These are phyloP conservation scores for Volvox reticuliferus DNA, from an alignment of 139 green algal genomes.

Conservation along the genomic window DNA sequence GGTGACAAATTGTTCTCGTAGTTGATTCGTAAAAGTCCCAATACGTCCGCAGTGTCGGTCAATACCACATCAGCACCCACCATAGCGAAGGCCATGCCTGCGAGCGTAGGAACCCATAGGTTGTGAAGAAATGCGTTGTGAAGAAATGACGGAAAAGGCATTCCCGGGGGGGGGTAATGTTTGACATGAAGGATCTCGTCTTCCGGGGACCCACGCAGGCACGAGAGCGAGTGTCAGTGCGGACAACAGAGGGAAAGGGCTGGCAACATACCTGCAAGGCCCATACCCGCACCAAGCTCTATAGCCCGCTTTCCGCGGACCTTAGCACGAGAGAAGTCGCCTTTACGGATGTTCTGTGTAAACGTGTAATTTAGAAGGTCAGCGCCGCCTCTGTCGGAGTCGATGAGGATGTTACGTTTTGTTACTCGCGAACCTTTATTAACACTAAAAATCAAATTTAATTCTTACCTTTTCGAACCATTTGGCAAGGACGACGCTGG, in stretches of 20 bases:
- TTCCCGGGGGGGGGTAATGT: no score
- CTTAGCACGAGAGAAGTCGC: slow-evolving; percentile 77
- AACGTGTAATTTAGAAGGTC: background rate
- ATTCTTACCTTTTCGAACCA: slow-evolving; percentile 85
- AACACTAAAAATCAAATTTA: background rate
- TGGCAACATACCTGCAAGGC: slow-evolving; percentile 62
- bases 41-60: slow-evolving; percentile 75
- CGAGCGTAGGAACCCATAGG: no score
- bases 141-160: no score
- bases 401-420: background rate
- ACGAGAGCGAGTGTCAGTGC: no score
- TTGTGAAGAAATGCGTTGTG: no score
- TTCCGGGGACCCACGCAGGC: no score
- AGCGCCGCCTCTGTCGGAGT: no score
- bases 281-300: slow-evolving; percentile 92
- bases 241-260: no score
- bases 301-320: slow-evolving; percentile 79
- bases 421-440: background rate
- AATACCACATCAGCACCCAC: slow-evolving; percentile 82
- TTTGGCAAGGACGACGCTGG: slow-evolving; percentile 93
- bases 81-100: slow-evolving; percentile 72
- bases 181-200: no score
- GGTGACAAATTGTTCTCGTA: slow-evolving; percentile 81
- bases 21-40: slow-evolving; percentile 84
- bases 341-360: slow-evolving; percentile 79